Base-by-base conservation (phyloP, 306 rosid genomes). In the Castanea crenata region DNA sequence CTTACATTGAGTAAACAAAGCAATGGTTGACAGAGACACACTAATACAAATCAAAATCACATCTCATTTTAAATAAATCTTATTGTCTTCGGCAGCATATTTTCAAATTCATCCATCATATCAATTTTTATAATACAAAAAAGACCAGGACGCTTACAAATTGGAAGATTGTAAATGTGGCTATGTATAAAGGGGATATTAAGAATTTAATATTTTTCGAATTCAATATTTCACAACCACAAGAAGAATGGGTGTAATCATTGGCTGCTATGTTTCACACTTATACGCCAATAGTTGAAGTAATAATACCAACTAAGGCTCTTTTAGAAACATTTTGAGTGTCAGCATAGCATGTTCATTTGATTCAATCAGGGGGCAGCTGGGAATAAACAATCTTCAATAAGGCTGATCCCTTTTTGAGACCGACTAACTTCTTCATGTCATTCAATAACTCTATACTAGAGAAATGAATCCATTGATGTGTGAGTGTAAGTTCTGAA, bases 131-230 rank as follows among this genome's bases (percentile, higher is more conserved):
- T 35, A 35, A 35, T 35, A 5, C 41, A 35, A 5, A 69, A 92
- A 71, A 93, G 76, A 84, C 31, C 84, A 93, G 84, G 76, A 87
- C 70, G 78, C 91, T 91, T 3, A 89, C 73, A 55, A 90, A 74
- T 77, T 93, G 97, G 84, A 93, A 89, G 59, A 91, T 75, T 35
- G 94, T 93, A 82, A 93, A 93, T n/a, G 81, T 57, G 14, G 87
- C 80, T 34, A 76, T 46, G 38, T 75, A 80, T 83, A 68, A n/a
- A 35, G 62, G 62, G 25, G 21, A n/a, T 56, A 1, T 0, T n/a
- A 5, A 16, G 63, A 57, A 57, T n/a, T 56, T 25, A 20, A 57
- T 1, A 35, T 35, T 35, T 35, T 35, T 23, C 44, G 44, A 6
- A 35, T 35, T 35, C 44, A 35, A 1, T 35, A 35, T 35, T 6